Percentiles rank a stretch among this genome's conserved stretches.
phyloP scores from a whole-genome alignment of 2,329 filamentous ascomycete species.

The Pseudogymnoascus sp. region DNA sequence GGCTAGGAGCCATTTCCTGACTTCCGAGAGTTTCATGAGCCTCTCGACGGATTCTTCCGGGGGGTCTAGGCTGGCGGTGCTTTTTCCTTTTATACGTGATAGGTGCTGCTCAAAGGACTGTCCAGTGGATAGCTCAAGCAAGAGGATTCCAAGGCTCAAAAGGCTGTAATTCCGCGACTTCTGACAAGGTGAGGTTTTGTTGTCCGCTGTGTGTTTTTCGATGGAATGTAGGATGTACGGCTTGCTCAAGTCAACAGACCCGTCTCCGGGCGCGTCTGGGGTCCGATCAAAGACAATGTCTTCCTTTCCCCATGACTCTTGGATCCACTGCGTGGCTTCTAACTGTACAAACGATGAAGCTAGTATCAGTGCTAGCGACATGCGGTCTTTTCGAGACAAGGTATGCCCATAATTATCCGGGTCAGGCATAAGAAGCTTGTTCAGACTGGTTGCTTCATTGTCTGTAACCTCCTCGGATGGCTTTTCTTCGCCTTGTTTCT shows the following conservation, averaged over 20 bases:
- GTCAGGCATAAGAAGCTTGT: neutral
- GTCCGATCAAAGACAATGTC: neutral
- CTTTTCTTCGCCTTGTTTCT: neutral
- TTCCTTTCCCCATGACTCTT: constrained; percentile 1
- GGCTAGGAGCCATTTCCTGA: neutral
- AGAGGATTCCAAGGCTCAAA: neutral
- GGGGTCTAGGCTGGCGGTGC: neutral
- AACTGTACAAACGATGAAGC: neutral
- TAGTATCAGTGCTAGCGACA: neutral
- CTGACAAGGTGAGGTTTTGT: neutral
- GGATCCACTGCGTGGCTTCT: constrained; percentile 3
- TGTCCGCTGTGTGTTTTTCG: neutral
- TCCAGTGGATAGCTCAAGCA: neutral
- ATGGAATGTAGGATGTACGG: neutral
- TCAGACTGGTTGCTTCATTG: neutral
- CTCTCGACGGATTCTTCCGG: neutral
- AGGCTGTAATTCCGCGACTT: neutral
- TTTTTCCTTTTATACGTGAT: neutral
- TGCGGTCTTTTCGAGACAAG: neutral
- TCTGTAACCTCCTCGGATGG: neutral
- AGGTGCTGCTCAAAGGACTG: neutral
- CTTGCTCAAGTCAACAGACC: neutral
- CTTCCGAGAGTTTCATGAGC: neutral
- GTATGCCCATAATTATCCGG: neutral
- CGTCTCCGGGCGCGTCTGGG: neutral